These are phyloP conservation scores for Fusarium nurragi DNA, from an alignment of 2,329 filamentous ascomycete species.

Conservation along the genomic window DNA sequence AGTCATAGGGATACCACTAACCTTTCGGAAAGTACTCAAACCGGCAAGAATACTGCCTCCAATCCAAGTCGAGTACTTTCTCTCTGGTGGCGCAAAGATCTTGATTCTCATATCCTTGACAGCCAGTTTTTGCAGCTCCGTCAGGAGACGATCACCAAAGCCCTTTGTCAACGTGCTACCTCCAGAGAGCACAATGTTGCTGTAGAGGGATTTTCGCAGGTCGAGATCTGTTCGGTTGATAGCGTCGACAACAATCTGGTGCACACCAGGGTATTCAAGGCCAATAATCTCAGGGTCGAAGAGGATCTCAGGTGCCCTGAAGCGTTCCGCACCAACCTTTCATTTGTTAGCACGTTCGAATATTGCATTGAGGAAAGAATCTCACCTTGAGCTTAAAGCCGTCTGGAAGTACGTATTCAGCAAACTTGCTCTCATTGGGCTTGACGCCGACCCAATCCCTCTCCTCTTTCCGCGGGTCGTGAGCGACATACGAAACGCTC, in stretches of 20 bases:
- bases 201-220: conserved; percentile 90
- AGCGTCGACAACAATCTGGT: conserved; percentile 96
- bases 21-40: conserved; percentile 98
- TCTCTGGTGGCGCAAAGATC: conserved; percentile 96
- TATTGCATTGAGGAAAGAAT: background rate
- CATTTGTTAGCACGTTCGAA: conserved; percentile 26
- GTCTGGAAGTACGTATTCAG: conserved; percentile 91
- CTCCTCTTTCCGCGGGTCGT: conserved; percentile 92
- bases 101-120: conserved; percentile 99
- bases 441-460: conserved; percentile 92
- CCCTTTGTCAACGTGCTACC: conserved; percentile 97
- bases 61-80: conserved; percentile 99
- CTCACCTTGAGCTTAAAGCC: conserved; percentile 89
- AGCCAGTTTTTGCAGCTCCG: conserved; percentile 90
- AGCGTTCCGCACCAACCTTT: conserved; percentile 90
- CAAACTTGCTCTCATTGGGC: conserved; percentile 77
- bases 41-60: conserved; percentile 97
- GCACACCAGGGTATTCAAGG: conserved; percentile 94
- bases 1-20: conserved; percentile 52
- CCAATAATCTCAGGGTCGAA: conserved; percentile 97
- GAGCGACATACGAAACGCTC: conserved; percentile 88
- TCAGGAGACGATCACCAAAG: conserved; percentile 90
- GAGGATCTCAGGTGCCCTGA: conserved; percentile 94
- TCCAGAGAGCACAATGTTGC: conserved; percentile 96
- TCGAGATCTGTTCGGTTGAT: conserved; percentile 97